Base-by-base conservation (phyloP, 345 rosid genomes). In the Citrus mangshanensis region DNA sequence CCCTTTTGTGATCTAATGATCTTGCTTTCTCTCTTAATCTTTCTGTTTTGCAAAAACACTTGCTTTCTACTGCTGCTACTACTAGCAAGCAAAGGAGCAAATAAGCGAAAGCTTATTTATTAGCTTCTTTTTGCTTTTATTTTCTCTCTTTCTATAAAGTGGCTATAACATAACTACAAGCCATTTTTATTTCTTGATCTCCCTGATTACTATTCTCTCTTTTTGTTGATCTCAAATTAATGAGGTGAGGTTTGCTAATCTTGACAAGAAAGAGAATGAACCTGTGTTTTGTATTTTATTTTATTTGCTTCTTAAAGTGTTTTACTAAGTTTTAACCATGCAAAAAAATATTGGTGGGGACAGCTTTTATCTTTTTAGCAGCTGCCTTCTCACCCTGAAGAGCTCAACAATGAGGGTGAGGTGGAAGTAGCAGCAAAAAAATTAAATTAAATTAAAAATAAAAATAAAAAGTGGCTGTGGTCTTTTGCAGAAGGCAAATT, bases 341-440 rank as follows among this genome's bases (percentile, higher is more conserved):
- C 68, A 83, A 61, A 46, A 16, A 9, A 30, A 12, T 69, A 14
- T 14, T 25, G 8, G 87, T 85, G 87, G 87, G 88, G 86, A 85
- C 89, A 87, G 71, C 60, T 79, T 78, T 81, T 83, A 79, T 84
- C 86, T 70, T 85, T 75, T 75, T 54, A 28, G 7, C 51, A 30
- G 58, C 78, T 75, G 27, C 62, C 46, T 70, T 80, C 78, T 66
- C 54, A 13, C 72, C 35, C 55, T 78, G 76, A 63, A 71, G 73
- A 72, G 68, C 67, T 21, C 73, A 82, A 75, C 85, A 78, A 73
- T 75, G 68, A 77, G 81, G 78, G 68, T 79, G 74, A 72, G 65
- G 78, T 13, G 30, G 37, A 14, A 9, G 34, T 12, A 6, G 30
- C 22, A 7, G 63, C 21, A 19, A 32, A 16, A 28, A n/a, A 37